phyloP scores from a whole-genome alignment of 352 stramenopile genomes.

The Phytophthora foliorum region DNA sequence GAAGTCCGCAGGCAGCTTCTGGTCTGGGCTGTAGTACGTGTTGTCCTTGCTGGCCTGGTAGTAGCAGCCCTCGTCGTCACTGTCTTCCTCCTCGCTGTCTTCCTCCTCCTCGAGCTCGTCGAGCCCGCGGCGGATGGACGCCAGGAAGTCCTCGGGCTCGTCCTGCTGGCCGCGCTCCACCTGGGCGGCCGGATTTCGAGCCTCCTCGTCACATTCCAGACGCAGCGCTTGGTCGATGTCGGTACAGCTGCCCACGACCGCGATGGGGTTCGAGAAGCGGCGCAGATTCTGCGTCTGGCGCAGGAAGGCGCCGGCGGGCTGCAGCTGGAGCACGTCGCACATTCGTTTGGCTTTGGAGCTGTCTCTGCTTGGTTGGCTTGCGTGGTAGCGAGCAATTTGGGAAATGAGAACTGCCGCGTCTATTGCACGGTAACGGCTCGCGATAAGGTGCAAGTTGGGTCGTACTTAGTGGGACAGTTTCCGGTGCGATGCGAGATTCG shows the following conservation, averaged over 20 bases:
- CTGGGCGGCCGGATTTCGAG: background rate
- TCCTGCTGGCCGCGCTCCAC: constrained; percentile 27
- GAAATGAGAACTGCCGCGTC: constrained; percentile 39
- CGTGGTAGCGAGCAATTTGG: constrained; percentile 29
- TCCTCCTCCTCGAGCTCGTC: constrained; percentile 38
- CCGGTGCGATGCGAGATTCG: constrained; percentile 33
- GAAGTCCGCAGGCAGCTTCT: constrained; percentile 27
- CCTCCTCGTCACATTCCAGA: constrained; percentile 25
- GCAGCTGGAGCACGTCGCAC: constrained; percentile 39
- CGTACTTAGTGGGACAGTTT: constrained; percentile 25
- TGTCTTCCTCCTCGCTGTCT: constrained; percentile 31
- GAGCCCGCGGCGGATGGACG: constrained; percentile 43
- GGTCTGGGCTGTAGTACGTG: constrained; percentile 49
- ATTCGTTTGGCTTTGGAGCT: constrained; percentile 18
- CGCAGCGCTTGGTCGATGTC: constrained; percentile 40
- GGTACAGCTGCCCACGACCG: constrained; percentile 34
- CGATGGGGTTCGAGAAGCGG: constrained; percentile 25
- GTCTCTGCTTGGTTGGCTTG: constrained; percentile 28
- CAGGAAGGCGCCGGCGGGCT: constrained; percentile 49
- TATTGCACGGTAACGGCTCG: constrained; percentile 3
- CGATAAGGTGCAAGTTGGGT: constrained; percentile 9
- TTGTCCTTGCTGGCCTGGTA: constrained; percentile 47
- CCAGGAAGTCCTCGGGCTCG: constrained; percentile 42
- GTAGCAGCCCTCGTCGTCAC: constrained; percentile 39
- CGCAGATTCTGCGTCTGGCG: constrained; percentile 19